Base-by-base conservation (phyloP, 371 early-diverging fungal genomes). In the Actinomortierella ambigua region DNA sequence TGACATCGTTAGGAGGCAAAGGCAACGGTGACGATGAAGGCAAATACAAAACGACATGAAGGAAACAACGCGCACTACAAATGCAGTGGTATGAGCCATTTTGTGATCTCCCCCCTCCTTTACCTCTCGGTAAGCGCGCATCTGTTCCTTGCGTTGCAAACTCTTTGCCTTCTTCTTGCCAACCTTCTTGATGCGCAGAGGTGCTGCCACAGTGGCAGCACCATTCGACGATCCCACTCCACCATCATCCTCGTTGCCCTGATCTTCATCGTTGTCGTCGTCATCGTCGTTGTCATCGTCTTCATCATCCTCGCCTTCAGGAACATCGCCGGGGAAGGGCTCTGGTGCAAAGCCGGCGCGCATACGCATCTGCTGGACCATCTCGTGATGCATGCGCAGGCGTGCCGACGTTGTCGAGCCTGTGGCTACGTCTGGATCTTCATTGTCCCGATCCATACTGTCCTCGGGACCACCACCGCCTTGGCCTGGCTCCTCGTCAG, bases 101-200 rank as follows among this genome's bases (percentile, higher is more conserved):
- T 41, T 41, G 8, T 15, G 8, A 41, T 41, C 13, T 44, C 3
- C 13, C 13, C 13, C 3, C 13, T 44, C 44, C 3, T 44, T 20
- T 77, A 78, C 82, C 61, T 83, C 83, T 34, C 75, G 73, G 54
- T 85, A 85, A 23, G 80, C 82, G 48, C 85, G 73, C 81, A 79
- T 82, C 34, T 82, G 80, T 53, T 85, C 83, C 53, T 83, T 85
- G 59, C 82, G 68, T 24, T 67, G 71, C 34, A 85, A 41, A 50
- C 81, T 83, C 46, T 83, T 81, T 0, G 81, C 85, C 57, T 77
- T 68, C 54, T 85, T 85, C 47, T 81, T 83, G n/a, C 85, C 85
- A 39, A 83, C 68, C 57, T 75, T 80, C 56, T 65, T 79, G 6
- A 82, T 61, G 3, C 77, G 75, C n/a, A n/a, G n/a, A 3, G 75